These are phyloP conservation scores for Massariosphaeria phaeospora DNA, from an alignment of 495 filamentous ascomycete species.

Conservation along the genomic window DNA sequence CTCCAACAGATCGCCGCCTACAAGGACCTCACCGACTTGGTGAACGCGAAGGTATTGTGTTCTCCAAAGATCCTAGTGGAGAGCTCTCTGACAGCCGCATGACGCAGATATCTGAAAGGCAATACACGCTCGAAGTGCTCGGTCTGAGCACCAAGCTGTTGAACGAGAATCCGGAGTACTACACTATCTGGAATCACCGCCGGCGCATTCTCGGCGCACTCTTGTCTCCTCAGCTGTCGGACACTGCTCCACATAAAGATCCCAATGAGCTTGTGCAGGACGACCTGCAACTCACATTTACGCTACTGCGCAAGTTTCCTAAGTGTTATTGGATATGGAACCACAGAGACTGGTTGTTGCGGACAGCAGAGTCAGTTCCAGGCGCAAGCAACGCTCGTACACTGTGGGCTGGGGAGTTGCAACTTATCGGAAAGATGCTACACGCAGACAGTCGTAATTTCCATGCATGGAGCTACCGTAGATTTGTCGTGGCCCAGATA, in stretches of 20 bases:
- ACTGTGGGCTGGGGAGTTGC: conserved; percentile 81
- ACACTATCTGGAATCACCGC: conserved; percentile 96
- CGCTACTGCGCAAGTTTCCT: conserved; percentile 74
- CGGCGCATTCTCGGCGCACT: conserved; percentile 57
- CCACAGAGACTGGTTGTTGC: conserved; percentile 82
- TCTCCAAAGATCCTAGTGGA: not conserved
- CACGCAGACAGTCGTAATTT: conserved; percentile 85
- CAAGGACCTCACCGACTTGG: conserved; percentile 59
- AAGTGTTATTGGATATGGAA: conserved; percentile 99
- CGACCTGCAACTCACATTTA: conserved; percentile 76
- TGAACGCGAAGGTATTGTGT: conserved; percentile 54
- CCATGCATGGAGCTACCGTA: conserved; percentile 92
- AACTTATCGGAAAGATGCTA: conserved; percentile 78
- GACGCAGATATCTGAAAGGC: conserved; percentile 49
- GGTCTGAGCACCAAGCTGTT: conserved; percentile 75
- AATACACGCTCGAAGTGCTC: conserved; percentile 63
- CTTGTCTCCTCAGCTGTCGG: conserved; percentile 30
- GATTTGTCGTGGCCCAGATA: conserved; percentile 63
- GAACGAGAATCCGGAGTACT: conserved; percentile 89
- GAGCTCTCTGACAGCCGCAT: not conserved
- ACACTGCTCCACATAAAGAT: not conserved
- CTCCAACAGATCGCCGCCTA: conserved; percentile 74
- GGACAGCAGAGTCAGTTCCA: conserved; percentile 61
- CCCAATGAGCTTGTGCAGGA: conserved; percentile 44
- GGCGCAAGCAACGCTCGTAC: conserved; percentile 48